Evolutionary conservation across 2,329 filamentous ascomycete genomes (phyloP).

Genomic region (Colletotrichum eremochloae): DNA sequence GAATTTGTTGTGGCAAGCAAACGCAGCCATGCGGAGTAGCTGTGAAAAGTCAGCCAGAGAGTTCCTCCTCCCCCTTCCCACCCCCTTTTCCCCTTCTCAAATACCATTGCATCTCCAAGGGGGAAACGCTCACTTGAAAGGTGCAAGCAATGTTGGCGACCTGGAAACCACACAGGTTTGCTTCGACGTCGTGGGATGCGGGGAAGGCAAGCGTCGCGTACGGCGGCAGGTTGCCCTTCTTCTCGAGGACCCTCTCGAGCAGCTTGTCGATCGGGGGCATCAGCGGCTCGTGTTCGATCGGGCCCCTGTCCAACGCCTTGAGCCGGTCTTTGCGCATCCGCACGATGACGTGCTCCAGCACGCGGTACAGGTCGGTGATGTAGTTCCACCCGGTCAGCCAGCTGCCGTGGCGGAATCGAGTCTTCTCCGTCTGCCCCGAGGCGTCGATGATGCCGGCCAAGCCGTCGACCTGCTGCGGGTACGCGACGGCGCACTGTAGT

Average conservation of each 20-base stretch:
- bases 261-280: constrained; percentile 39
- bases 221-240: constrained; percentile 27
- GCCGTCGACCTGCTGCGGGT: constrained; percentile 28
- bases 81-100: too few species aligned
- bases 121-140: constrained; percentile 44
- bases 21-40: constrained; percentile 41
- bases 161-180: constrained; percentile 52
- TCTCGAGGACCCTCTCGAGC: constrained; percentile 26
- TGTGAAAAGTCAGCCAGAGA: not conserved
- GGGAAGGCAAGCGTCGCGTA: constrained; percentile 32
- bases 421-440: constrained; percentile 14
- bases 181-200: constrained; percentile 39
- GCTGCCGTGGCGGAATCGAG: constrained; percentile 34
- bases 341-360: constrained; percentile 64
- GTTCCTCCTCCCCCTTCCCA: too few species aligned
- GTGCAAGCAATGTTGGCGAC: constrained; percentile 54
- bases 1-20: constrained; percentile 42
- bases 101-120: too few species aligned
- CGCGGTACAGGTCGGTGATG: constrained; percentile 67
- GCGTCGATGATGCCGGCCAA: constrained; percentile 32
- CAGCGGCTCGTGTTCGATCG: constrained; percentile 29
- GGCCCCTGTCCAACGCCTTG: constrained; percentile 31
- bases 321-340: constrained; percentile 41
- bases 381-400: constrained; percentile 72
- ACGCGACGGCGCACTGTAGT: constrained; percentile 41